Base-by-base conservation (phyloP, 352 stramenopile species). In the Phytopythium delawarense region DNA sequence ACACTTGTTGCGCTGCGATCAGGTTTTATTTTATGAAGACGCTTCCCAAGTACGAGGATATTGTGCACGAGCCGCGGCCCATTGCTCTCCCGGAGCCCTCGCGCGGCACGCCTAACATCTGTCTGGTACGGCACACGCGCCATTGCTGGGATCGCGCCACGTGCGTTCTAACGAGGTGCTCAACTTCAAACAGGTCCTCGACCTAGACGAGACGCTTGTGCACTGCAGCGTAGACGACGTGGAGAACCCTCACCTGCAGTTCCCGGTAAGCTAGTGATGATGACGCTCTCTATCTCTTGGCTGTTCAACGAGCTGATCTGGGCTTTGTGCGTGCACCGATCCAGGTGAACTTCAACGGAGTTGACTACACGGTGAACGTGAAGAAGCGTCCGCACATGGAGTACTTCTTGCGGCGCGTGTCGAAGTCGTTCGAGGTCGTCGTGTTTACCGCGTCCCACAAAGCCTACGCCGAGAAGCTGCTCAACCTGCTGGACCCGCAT, bases 181-280 rank as follows among this genome's bases (percentile, higher is more conserved):
- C 42, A 7, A 8, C 23, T 2, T 23, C 16, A 15, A 15, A 0
- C 52, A 89, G 60, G 97, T 99, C 18, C 74, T 99, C 16, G 98
- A 99, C 72, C 78, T 99, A 30, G 98, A 99, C 65, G 98, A 99
- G 75, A 99, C 98, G 6, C 79, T 99, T 6, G 97, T 99, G 23
- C 98, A 99, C 78, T 99, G 96, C 79, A 98, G 93, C 7, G 94
- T 99, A 16, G 97, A 99, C 62, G 83, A 97, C 46, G 84, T 98
- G 13, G 69, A 82, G 23, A 86, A 99, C 65, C 88, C 96, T 30
- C 96, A 99, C 70, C 75, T 98, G 45, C 85, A 96, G 54, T 99
- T 99, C 75, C 91, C 93, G 34, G 97, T 99, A 59, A 34, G 63
- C 51, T 42, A 6, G 28, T 1, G 18, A 13, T 49, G n/a, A 11